Evolutionary conservation across 1,139 yeast species (phyloP).

Genomic region (Zygoascus meyerae): DNA sequence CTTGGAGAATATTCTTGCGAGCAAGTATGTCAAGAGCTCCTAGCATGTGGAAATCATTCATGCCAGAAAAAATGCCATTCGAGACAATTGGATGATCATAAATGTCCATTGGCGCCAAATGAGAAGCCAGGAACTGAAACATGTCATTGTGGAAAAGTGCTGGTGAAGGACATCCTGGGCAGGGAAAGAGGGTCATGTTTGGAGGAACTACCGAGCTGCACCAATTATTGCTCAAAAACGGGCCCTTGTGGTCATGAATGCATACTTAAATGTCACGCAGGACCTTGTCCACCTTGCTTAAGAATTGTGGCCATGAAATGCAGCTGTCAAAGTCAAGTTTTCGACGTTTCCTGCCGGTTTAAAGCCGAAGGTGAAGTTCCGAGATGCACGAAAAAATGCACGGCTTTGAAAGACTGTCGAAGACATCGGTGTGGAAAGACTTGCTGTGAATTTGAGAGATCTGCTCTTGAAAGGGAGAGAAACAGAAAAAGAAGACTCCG

Average conservation of each 20-base stretch:
- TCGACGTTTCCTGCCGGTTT: conserved; percentile 59
- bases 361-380: conserved; percentile 49
- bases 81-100: conserved; percentile 36
- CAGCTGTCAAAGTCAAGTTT: conserved; percentile 46
- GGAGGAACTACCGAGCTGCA: conserved; percentile 76
- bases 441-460: conserved; percentile 66
- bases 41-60: conserved; percentile 64
- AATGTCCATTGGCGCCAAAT: conserved; percentile 60
- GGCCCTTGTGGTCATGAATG: conserved; percentile 72
- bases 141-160: conserved; percentile 72
- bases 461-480: conserved; percentile 59
- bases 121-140: conserved; percentile 39
- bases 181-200: conserved; percentile 45
- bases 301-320: conserved; percentile 43
- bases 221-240: conserved; percentile 51
- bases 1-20: conserved; percentile 61
- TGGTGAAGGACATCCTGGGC: conserved; percentile 36
- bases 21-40: conserved; percentile 43
- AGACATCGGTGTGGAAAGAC: conserved; percentile 65
- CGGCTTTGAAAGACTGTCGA: conserved; percentile 70
- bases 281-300: conserved; percentile 63
- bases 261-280: conserved; percentile 65
- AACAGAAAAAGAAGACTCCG: conserved; percentile 43
- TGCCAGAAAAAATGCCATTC: conserved; percentile 60
- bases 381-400: conserved; percentile 67